Percentiles rank a stretch among this genome's conserved stretches.
Evolutionary conservation across 805 yeast species (phyloP).

Genomic region (Candida silvicultrix): DNA sequence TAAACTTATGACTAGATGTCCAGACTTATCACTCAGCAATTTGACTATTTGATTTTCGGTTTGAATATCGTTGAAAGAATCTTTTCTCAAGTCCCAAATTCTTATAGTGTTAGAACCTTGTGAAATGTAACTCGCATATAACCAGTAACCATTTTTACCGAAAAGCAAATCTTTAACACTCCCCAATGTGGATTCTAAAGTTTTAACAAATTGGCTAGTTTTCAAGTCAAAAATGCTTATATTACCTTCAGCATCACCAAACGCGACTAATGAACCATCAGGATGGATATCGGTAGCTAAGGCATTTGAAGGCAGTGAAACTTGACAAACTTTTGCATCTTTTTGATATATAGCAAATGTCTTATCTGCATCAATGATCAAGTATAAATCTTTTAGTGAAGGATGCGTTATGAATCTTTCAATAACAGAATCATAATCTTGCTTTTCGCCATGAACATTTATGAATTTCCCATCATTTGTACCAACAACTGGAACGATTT

Average conservation of each 20-base stretch:
- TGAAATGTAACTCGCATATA: constrained; percentile 29
- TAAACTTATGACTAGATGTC: constrained; percentile 13
- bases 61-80: constrained; percentile 6
- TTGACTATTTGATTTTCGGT: constrained; percentile 3
- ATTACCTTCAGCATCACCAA: constrained; percentile 24
- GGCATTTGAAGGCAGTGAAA: constrained; percentile 26
- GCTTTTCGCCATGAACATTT: constrained; percentile 20
- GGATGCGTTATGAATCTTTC: constrained; percentile 3
- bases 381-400: constrained; percentile 1
- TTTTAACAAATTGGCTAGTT: constrained; percentile 25
- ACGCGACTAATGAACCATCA: constrained; percentile 40
- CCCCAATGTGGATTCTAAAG: constrained; percentile 7
- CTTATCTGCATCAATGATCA: not conserved
- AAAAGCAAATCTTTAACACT: constrained; percentile 34
- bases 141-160: constrained; percentile 63
- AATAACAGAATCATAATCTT: constrained; percentile 20
- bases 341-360: not conserved
- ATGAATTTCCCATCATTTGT: not conserved
- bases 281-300: constrained; percentile 28
- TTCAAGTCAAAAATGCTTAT: constrained; percentile 29
- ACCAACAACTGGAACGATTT: constrained; percentile 3
- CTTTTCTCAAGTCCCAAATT: constrained; percentile 46
- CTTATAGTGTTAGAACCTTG: constrained; percentile 24
- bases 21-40: constrained; percentile 17
- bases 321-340: constrained; percentile 21